Base-by-base conservation (phyloP, 352 stramenopile genomes). In the Globisporangium ultimum region DNA sequence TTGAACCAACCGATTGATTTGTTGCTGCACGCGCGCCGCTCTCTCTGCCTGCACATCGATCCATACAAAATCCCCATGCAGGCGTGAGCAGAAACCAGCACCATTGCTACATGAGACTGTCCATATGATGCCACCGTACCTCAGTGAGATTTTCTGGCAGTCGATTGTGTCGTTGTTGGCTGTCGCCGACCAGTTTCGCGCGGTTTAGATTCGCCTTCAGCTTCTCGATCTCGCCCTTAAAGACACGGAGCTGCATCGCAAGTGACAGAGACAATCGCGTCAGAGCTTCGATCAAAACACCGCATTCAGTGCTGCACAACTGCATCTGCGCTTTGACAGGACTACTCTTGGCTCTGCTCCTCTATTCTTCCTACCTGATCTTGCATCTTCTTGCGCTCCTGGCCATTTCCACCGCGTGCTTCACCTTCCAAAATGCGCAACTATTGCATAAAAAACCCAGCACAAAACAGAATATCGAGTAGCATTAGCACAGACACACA, bases 371-470 rank as follows among this genome's bases (percentile, higher is more conserved):
- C n/a, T 32, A 80, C 68, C 60, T 80, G 80, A 63, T 88, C 70
- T 56, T 94, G 84, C 84, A 94, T 94, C 61, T 80, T 81, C 55
- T 84, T 73, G 40, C 84, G 82, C 61, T 89, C 78, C 55, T 94
- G 84, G 3, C 82, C 77, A 67, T 91, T 76, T 10, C 84, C 82
- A 9, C 80, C 84, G 24, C 80, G 78, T 20, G 80, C 83, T 51
- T 94, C 84, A 60, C 79, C 88, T 52, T 91, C 80, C 13, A 94
- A 63, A 59, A 92, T 92, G 34, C 82, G 82, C 64, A 91, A 83
- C 72, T 89, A 22, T 17, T 41, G 24, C 18, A 41, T 17, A 8
- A 65, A 40, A 34, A 54, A 47, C 28, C 51, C 24, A 32, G 24
- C 24, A 32, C 24, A 32, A 32, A 32, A 32, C n/a, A 55, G 17